Conservation (phyloP, 495 filamentous ascomycete species). For the Annulohypoxylon bovei region DNA sequence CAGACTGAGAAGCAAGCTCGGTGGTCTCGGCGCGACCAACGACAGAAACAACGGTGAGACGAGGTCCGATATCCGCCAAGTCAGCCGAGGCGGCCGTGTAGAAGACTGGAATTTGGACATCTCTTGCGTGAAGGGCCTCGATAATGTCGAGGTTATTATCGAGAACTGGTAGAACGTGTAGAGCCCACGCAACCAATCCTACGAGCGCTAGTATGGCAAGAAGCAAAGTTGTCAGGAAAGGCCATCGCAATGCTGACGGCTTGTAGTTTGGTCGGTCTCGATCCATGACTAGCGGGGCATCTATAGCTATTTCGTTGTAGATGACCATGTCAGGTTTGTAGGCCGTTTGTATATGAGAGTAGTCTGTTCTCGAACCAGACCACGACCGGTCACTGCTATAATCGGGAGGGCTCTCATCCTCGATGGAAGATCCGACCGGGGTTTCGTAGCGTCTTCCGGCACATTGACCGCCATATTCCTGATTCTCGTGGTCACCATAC, state of each 20-base stretch:
- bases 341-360: constrained; percentile 12
- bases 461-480: constrained; percentile 6
- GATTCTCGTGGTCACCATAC: not conserved
- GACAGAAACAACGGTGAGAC: not conserved
- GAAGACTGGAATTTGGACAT: not conserved
- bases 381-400: constrained; percentile 8
- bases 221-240: constrained; percentile 42
- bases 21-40: constrained; percentile 14
- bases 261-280: constrained; percentile 46
- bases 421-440: not conserved
- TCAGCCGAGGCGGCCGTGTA: constrained; percentile 8
- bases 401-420: constrained; percentile 1
- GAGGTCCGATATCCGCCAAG: not conserved
- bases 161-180: constrained; percentile 39
- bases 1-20: not conserved
- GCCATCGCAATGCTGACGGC: constrained; percentile 49
- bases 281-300: not conserved
- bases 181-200: constrained; percentile 38
- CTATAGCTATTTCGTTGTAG: constrained; percentile 7
- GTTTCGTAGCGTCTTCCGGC: not conserved
- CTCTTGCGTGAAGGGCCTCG: not conserved
- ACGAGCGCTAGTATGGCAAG: constrained; percentile 36
- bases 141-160: constrained; percentile 22
- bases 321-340: constrained; percentile 27
- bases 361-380: constrained; percentile 16